A percentile compares a stretch with the other conserved stretches of the same genome.
Evolutionary conservation across 1,284 basidiomycete genomes (phyloP).

Genomic region (Pholiota adiposa): DNA sequence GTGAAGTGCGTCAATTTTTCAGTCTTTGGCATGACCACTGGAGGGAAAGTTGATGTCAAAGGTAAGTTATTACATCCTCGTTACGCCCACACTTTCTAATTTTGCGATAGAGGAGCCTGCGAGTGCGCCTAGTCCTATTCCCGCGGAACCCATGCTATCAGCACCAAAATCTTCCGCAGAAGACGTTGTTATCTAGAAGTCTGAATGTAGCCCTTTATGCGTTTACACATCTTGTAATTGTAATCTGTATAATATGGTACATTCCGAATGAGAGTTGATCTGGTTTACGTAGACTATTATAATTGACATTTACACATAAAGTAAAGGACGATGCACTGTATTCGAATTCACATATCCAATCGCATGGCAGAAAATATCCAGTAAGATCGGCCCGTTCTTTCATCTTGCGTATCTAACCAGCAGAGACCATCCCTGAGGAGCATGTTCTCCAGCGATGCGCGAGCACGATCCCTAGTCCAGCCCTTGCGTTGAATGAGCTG

Average conservation of each 20-base stretch:
- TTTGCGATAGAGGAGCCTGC: slow-evolving; percentile 16
- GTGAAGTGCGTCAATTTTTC: slow-evolving; percentile 51
- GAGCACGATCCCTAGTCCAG: slow-evolving; percentile 81
- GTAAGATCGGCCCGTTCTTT: slow-evolving; percentile 63
- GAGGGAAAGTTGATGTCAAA: slow-evolving; percentile 28
- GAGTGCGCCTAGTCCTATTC: slow-evolving; percentile 22
- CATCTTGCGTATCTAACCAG: slow-evolving; percentile 92
- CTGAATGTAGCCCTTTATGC: background rate
- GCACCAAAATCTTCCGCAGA: slow-evolving; percentile 31
- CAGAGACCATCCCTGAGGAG: slow-evolving; percentile 88
- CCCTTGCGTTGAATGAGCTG: slow-evolving; percentile 61
- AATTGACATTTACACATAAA: background rate
- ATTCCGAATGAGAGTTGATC: slow-evolving; percentile 6
- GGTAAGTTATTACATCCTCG: slow-evolving; percentile 23
- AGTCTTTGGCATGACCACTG: slow-evolving; percentile 31
- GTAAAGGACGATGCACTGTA: background rate
- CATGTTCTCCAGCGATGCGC: slow-evolving; percentile 87
- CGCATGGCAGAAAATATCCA: slow-evolving; percentile 86
- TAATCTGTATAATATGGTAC: slow-evolving; percentile 9
- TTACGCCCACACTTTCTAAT: background rate
- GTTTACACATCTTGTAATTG: slow-evolving; percentile 9
- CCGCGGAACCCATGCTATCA: slow-evolving; percentile 29
- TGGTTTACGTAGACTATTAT: too few relatives aligned
- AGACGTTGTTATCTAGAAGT: slow-evolving; percentile 20
- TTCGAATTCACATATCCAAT: slow-evolving; percentile 63